Base-by-base conservation (phyloP, 2,329 filamentous ascomycete species). In the Phyllosticta citribraziliensis region DNA sequence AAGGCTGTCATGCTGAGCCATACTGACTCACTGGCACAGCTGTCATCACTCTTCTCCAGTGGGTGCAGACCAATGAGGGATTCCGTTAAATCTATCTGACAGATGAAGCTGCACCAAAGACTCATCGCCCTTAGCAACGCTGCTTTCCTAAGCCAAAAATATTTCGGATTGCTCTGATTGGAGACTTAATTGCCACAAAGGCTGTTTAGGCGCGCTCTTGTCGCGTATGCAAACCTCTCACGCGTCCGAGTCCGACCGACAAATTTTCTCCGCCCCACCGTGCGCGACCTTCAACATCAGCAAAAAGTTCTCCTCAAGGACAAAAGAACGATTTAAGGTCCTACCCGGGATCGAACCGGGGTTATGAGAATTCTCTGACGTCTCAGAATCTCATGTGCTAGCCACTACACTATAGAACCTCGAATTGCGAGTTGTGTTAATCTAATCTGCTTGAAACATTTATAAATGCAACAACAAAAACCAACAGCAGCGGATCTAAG, bases 381-480 rank as follows among this genome's bases (percentile, higher is more conserved):
- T 1, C 3, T 61, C 59, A 58, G 59, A 61, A 61, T 61, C 55
- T 27, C 51, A 55, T 57, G 55, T 61, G 59, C 59, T 61, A 61
- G 33, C 59, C 59, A 61, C 47, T 61, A 61, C 55, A 61, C 59
- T 55, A 61, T 61, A 61, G 40, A 57, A 61, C 59, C 59, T 33
- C n/a, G 19, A 17, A 17, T 14, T 3, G 14, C 17, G 4, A 8
- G 4, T 52, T 24, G 12, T 20, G 5, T 5, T 1, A 22, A 22
- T 1, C 9, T 1, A 52, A 3, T 2, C 4, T 52, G n/a, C 51
- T 3, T 11, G 14, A 5, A 14, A 11, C 2, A 11, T 12, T 1
- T 40, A 40, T 40, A 12, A 11, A 1, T 40, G 9, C 3, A 40
- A 2, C 22, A 40, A 12, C 30, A 2, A 47, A 47, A 19, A 4